Conservation (phyloP, 148 eudicot genomes). For the Polygonum aviculare region DNA sequence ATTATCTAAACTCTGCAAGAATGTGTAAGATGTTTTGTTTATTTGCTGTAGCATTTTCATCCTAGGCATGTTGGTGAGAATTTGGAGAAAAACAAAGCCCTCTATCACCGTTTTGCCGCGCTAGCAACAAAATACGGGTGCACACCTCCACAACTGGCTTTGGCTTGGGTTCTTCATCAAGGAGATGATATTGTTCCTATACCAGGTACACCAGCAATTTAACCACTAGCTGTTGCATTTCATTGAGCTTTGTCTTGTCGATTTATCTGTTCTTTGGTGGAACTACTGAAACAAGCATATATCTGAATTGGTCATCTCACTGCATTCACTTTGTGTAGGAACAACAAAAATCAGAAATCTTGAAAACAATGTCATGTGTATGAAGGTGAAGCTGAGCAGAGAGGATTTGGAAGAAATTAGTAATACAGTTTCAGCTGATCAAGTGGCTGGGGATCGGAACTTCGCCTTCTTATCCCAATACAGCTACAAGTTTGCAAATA, state of each 20-base stretch:
- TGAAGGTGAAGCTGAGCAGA: constrained; percentile 19
- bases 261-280: too few relatives aligned
- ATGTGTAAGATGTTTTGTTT: not conserved
- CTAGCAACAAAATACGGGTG: constrained; percentile 26
- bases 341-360: constrained; percentile 27
- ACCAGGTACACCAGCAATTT: constrained; percentile 22
- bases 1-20: not conserved
- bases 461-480: not conserved
- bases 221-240: not conserved
- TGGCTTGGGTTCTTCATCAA: constrained; percentile 43
- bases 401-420: constrained; percentile 22
- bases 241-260: not conserved
- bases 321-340: constrained; percentile 12
- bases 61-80: constrained; percentile 36
- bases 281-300: not conserved
- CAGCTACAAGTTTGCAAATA: constrained; percentile 4
- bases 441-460: constrained; percentile 19
- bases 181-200: constrained; percentile 33
- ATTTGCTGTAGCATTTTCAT: constrained; percentile 15
- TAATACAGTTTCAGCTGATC: constrained; percentile 4
- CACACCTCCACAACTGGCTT: constrained; percentile 33
- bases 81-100: constrained; percentile 28
- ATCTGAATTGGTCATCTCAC: not conserved
- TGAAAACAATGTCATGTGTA: constrained; percentile 13
- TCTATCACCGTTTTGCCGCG: constrained; percentile 19